Evolutionary conservation across 768 basidiomycete genomes (phyloP).

Genomic region (Hygrophoropsis aurantiaca): DNA sequence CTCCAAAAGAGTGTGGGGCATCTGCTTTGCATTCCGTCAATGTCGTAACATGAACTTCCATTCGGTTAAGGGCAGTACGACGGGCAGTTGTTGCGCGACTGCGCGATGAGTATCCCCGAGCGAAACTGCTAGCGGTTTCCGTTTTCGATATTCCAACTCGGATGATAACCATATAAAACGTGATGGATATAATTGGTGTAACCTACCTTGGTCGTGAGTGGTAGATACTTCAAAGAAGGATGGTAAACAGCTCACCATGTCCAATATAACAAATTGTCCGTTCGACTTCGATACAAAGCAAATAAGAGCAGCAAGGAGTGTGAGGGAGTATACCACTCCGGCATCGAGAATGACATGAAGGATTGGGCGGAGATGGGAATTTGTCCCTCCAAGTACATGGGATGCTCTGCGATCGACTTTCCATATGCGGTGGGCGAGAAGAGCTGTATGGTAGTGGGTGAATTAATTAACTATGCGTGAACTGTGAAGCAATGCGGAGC

Average conservation of each 20-base stretch:
- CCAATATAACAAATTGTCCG: constrained; percentile 33
- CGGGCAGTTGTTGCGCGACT: no score
- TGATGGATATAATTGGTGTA: constrained; percentile 40
- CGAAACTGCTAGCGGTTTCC: no score
- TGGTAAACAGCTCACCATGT: constrained; percentile 26
- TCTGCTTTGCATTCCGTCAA: constrained; percentile 4
- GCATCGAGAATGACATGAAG: constrained; percentile 36
- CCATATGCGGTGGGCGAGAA: constrained; percentile 32
- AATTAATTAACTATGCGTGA: not conserved
- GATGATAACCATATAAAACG: constrained; percentile 43
- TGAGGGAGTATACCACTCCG: constrained; percentile 36
- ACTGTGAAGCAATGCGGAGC: no score
- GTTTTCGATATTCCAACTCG: constrained; percentile 28
- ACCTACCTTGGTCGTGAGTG: constrained; percentile 19
- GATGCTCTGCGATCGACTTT: constrained; percentile 20
- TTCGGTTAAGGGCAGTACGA: not conserved
- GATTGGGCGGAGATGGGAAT: constrained; percentile 18
- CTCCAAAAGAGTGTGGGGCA: no score
- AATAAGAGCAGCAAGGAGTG: constrained; percentile 31
- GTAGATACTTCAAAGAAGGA: not conserved
- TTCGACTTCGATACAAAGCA: constrained; percentile 28
- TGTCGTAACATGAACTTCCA: constrained; percentile 13
- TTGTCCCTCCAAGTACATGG: constrained; percentile 9
- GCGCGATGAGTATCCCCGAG: no score
- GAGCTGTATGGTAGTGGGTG: constrained; percentile 14